Percentiles rank a stretch among this genome's conserved stretches.
These are phyloP conservation scores for Talaromyces sp. DNA, from an alignment of 2,329 filamentous ascomycete genomes.

Conservation along the genomic window DNA sequence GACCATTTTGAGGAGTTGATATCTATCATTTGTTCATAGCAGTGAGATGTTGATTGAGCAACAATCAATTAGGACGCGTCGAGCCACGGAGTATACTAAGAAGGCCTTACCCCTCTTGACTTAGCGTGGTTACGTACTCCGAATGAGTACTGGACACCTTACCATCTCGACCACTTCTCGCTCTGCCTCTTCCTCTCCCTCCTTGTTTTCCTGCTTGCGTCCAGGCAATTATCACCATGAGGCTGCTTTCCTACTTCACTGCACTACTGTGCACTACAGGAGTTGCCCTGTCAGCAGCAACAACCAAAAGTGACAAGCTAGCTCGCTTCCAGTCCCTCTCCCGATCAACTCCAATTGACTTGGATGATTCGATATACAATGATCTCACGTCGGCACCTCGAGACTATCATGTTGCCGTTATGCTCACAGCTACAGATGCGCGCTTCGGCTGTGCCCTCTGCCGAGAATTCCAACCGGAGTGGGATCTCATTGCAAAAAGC, in stretches of 20 bases:
- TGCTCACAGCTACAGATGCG: slow-evolving; percentile 81
- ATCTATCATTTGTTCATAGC: background rate
- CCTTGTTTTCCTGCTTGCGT: background rate
- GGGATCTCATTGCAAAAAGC: slow-evolving; percentile 78
- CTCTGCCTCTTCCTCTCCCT: background rate
- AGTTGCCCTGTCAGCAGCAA: slow-evolving; percentile 36
- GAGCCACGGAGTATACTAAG: background rate
- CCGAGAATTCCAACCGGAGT: slow-evolving; percentile 89
- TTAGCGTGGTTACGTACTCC: background rate
- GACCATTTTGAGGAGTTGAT: background rate
- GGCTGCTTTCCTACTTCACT: slow-evolving; percentile 27
- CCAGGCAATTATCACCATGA: slow-evolving; percentile 26
- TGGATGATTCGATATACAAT: slow-evolving; percentile 72
- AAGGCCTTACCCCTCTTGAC: background rate
- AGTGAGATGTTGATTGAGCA: background rate
- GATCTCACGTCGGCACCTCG: slow-evolving; percentile 72
- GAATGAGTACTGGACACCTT: slow-evolving; percentile 14
- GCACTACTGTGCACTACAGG: slow-evolving; percentile 41
- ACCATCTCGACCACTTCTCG: background rate
- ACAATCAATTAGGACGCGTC: slow-evolving; percentile 8
- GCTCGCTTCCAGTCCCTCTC: slow-evolving; percentile 66
- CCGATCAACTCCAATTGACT: slow-evolving; percentile 66
- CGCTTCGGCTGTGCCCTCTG: slow-evolving; percentile 85
- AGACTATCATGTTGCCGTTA: slow-evolving; percentile 77
- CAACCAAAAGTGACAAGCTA: slow-evolving; percentile 67